Evolutionary conservation across 495 filamentous ascomycete genomes (phyloP), one percentile per base, ranked within the genome.

Genomic region (Penicillium riverlandense): DNA sequence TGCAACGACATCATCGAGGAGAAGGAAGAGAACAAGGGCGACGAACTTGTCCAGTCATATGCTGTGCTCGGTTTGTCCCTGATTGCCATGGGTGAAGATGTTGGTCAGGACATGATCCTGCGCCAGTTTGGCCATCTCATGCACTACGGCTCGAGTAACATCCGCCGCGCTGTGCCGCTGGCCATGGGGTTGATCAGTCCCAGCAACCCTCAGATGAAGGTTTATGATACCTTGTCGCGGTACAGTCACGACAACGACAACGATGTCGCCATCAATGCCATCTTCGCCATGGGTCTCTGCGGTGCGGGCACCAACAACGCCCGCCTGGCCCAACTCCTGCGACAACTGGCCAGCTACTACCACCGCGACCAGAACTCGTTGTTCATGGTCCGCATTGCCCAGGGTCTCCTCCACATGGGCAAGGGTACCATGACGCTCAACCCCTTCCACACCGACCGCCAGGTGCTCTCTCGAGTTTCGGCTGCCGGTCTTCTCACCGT

Each of bases 211-310:
- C 94, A 97, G 62, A 99, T 99, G 91, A 99, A 97, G 73, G 85
- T 99, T 30, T 99, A 99, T 68, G 92, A 99, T 60, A 97, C 92
- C 0, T 69, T 99, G 14, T 97, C 94, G n/a, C 77, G 92, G 49
- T 99, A 99, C 70, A 91, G 84, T 50, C 92, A 99, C 76, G 92
- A 99, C 70, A 99, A 94, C 53, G 92, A 99, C 72, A 95, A 92
- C 59, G 92, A 99, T 54, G 92, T 99, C 32, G 92, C 92, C 27
- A 81, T 99, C 61, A 99, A 96, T 57, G 90, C 92, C 61, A 97
- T 99, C 60, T 96, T 99, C 57, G 90, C 92, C 52, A 99, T 99
- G 92, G 92, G 92, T 63, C 80, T 99, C 40, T 77, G 95, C 29
- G 92, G 92, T 54, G 94, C 92, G 29, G 92, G 92, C 49, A 97